Conservation (phyloP, 202 grass and related monocot genomes). For the Schoenoplectus triqueter region DNA sequence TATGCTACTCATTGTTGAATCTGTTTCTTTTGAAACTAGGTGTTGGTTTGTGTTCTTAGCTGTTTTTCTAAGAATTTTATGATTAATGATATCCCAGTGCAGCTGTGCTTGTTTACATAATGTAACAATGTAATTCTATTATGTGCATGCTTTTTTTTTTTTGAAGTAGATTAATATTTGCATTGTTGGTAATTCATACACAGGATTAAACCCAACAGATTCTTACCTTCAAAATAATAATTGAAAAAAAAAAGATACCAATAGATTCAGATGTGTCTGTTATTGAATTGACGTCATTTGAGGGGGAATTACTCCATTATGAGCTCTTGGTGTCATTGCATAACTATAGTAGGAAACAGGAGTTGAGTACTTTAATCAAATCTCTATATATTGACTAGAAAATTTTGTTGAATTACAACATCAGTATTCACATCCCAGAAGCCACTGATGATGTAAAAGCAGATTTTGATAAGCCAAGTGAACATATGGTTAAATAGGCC, state of each 20-base stretch:
- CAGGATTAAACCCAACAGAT: background rate
- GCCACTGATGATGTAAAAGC: background rate
- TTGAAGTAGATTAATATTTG: background rate
- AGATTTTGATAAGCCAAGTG: conserved; percentile 9
- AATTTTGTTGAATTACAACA: background rate
- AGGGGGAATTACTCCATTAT: background rate
- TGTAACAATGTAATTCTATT: background rate
- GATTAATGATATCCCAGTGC: background rate
- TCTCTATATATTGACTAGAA: background rate
- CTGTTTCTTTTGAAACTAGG: background rate
- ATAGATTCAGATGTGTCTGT: background rate
- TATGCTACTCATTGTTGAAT: conserved; percentile 42
- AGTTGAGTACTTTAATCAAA: background rate
- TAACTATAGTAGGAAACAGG: background rate
- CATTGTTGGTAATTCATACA: background rate
- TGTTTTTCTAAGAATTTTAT: background rate
- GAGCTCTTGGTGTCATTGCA: background rate
- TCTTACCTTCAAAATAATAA: too few species aligned
- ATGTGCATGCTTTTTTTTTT: background rate
- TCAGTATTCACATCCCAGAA: background rate
- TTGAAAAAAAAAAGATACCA: background rate
- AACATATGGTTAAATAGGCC: conserved; percentile 7
- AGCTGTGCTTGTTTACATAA: background rate
- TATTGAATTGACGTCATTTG: background rate
- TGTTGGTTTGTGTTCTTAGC: conserved; percentile 14